Percentiles rank a stretch among this genome's conserved stretches.
Conservation (phyloP, 2,329 filamentous ascomycete species). For the Bipolaris zeicola region DNA sequence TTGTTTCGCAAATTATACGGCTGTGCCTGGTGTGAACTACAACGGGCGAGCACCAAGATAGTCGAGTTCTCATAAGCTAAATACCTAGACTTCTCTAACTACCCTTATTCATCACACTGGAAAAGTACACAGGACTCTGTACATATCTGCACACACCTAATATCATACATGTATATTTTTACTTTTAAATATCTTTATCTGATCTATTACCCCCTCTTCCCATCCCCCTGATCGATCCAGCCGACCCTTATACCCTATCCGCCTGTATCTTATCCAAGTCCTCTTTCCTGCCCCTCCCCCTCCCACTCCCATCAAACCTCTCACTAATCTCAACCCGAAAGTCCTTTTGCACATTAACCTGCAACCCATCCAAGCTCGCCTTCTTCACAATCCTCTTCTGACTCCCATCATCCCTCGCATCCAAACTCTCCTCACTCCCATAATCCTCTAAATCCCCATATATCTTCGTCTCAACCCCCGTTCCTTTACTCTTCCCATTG, state of each 20-base stretch:
- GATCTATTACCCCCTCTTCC: background rate
- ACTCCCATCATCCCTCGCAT: background rate
- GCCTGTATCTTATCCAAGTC: background rate
- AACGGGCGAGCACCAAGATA: constrained; percentile 30
- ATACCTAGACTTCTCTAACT: no score
- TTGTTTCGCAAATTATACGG: constrained; percentile 40
- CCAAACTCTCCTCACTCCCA: background rate
- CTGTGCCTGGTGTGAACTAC: constrained; percentile 30
- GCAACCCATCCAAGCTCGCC: background rate
- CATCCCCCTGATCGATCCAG: background rate
- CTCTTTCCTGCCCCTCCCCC: background rate
- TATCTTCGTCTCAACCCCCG: constrained; percentile 4
- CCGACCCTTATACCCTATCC: background rate
- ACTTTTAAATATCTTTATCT: background rate
- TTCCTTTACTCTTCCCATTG: background rate
- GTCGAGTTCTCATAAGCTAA: no score
- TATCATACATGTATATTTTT: background rate
- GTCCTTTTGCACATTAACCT: constrained; percentile 8
- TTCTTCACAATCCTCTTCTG: constrained; percentile 5
- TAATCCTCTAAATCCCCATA: constrained; percentile 9
- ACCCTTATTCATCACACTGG: no score
- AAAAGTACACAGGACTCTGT: no score
- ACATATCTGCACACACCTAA: no score
- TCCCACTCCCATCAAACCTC: background rate
- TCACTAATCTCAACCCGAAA: constrained; percentile 5